A percentile compares a stretch with the other conserved stretches of the same genome.
These are phyloP conservation scores for Postia placenta DNA, from an alignment of 768 basidiomycete species.

Conservation along the genomic window DNA sequence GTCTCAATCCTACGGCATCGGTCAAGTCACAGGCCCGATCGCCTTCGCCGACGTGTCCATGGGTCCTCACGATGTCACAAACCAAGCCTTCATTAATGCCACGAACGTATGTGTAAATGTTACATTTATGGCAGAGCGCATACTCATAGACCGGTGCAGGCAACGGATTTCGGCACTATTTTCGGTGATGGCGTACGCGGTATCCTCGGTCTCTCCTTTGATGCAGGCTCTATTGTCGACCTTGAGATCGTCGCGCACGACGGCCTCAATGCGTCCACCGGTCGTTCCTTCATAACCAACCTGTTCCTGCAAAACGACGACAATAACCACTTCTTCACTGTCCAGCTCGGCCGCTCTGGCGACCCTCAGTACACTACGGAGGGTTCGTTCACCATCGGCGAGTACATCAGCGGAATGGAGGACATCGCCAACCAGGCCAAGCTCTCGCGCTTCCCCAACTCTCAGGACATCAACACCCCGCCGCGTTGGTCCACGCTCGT, in stretches of 20 bases:
- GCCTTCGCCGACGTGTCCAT: slow-evolving; percentile 30
- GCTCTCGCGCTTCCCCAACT: slow-evolving; percentile 32
- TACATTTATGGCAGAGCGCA: not conserved
- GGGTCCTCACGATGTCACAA: slow-evolving; percentile 35
- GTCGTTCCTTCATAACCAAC: slow-evolving; percentile 16
- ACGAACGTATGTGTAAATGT: slow-evolving; percentile 41
- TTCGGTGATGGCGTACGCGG: slow-evolving; percentile 62
- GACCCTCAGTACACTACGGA: slow-evolving; percentile 17
- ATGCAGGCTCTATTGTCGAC: slow-evolving; percentile 65
- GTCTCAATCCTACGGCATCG: slow-evolving; percentile 33
- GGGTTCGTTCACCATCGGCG: slow-evolving; percentile 23
- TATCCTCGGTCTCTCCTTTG: slow-evolving; percentile 75
- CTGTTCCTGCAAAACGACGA: slow-evolving; percentile 18
- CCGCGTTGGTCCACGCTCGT: slow-evolving; percentile 35
- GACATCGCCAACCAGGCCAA: slow-evolving; percentile 14
- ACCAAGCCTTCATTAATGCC: slow-evolving; percentile 61
- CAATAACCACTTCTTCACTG: slow-evolving; percentile 21
- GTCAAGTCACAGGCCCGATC: slow-evolving; percentile 31
- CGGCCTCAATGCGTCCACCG: slow-evolving; percentile 13
- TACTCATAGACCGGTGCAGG: slow-evolving; percentile 1
- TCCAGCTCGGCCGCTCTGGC: slow-evolving; percentile 18
- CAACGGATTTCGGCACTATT: slow-evolving; percentile 54
- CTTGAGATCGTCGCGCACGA: slow-evolving; percentile 4
- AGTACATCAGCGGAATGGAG: slow-evolving; percentile 16
- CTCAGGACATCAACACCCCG: slow-evolving; percentile 34